These are phyloP conservation scores for Alternaria arbusti DNA, from an alignment of 2,329 filamentous ascomycete species.

Conservation along the genomic window DNA sequence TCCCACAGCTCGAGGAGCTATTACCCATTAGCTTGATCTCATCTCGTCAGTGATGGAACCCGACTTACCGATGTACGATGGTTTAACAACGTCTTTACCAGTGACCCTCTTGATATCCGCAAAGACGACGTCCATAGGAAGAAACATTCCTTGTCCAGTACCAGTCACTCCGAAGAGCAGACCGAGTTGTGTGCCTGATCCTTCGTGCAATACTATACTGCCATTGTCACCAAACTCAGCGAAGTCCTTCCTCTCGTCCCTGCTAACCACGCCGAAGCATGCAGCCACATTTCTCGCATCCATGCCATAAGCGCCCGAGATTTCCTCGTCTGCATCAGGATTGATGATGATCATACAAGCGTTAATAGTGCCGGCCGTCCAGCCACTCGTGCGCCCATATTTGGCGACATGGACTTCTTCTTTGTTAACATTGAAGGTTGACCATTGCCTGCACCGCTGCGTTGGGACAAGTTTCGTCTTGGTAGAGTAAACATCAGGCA, in stretches of 20 bases:
- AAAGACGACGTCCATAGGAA: neutral
- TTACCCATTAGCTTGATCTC: accelerated
- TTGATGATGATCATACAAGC: neutral
- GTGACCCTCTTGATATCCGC: neutral
- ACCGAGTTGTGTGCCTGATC: neutral
- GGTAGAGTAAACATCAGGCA: neutral
- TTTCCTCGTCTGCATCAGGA: neutral
- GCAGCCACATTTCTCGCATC: neutral
- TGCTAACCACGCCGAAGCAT: neutral
- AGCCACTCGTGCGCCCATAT: neutral
- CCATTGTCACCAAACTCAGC: neutral
- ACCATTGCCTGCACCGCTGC: neutral
- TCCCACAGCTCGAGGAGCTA: neutral
- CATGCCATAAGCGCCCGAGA: neutral
- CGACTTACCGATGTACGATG: neutral
- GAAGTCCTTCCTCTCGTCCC: neutral
- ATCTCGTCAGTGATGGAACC: accelerated
- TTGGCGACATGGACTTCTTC: neutral
- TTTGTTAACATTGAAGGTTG: neutral
- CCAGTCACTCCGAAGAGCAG: neutral
- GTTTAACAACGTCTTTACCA: neutral
- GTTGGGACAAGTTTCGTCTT: neutral
- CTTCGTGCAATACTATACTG: neutral
- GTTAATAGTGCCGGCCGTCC: neutral
- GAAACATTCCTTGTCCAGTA: neutral